These are phyloP conservation scores for Trypanosoma cruzi DNA, from an alignment of 208 protist genomes.

Conservation along the genomic window DNA sequence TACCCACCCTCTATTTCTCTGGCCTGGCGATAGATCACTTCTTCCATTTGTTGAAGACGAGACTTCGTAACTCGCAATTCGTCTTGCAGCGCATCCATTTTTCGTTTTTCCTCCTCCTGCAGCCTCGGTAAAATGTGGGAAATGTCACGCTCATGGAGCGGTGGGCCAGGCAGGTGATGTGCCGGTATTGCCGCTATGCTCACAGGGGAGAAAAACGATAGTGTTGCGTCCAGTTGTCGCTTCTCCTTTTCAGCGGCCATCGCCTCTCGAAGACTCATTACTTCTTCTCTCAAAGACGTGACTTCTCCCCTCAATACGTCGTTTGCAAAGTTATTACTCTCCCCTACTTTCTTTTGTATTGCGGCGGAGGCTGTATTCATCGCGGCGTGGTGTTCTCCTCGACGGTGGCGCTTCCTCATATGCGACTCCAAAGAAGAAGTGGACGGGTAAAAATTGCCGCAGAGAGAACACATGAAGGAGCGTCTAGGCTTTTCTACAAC, in stretches of 20 bases:
- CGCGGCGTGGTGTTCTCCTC: slow-evolving; percentile 32
- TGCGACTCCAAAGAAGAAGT: slow-evolving; percentile 64
- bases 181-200: slow-evolving; percentile 16
- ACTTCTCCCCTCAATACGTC: slow-evolving; percentile 13
- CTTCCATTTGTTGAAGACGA: slow-evolving; percentile 28
- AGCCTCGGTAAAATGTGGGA: not conserved
- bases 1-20: not conserved
- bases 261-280: slow-evolving; percentile 8
- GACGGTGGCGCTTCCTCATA: slow-evolving; percentile 65
- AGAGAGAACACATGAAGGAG: slow-evolving; percentile 49
- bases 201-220: slow-evolving; percentile 16
- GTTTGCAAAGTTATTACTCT: not conserved
- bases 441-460: slow-evolving; percentile 69
- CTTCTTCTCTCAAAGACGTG: slow-evolving; percentile 16
- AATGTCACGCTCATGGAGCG: not conserved
- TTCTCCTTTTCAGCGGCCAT: not conserved
- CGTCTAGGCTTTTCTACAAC: not conserved
- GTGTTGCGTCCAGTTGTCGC: not conserved
- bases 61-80: slow-evolving; percentile 22
- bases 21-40: not conserved
- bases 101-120: slow-evolving; percentile 7
- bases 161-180: not conserved
- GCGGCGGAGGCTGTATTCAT: slow-evolving; percentile 37
- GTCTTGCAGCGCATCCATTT: slow-evolving; percentile 20
- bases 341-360: slow-evolving; percentile 2